These are phyloP conservation scores for Limtongozyma cylindracea DNA, from an alignment of 805 yeast genomes.

Conservation along the genomic window DNA sequence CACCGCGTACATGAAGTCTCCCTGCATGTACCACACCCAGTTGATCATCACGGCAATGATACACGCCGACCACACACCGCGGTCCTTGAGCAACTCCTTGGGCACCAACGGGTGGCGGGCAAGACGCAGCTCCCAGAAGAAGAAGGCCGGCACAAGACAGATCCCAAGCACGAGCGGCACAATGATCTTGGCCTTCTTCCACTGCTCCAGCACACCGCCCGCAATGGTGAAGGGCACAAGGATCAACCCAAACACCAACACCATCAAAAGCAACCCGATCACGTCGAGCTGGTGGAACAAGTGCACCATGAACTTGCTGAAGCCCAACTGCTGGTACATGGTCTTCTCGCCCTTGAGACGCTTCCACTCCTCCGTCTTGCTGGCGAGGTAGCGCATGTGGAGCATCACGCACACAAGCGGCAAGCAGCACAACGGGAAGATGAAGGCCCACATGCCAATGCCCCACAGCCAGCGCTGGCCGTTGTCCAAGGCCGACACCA, in stretches of 20 bases:
- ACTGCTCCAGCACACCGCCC: slow-evolving; percentile 21
- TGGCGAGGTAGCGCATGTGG: slow-evolving; percentile 30
- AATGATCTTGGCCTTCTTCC: slow-evolving; percentile 37
- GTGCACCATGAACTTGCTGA: slow-evolving; percentile 7
- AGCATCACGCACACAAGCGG: slow-evolving; percentile 27
- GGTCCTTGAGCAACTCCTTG: slow-evolving; percentile 26
- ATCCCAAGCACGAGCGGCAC: slow-evolving; percentile 51
- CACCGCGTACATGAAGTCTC: slow-evolving; percentile 43
- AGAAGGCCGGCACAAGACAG: slow-evolving; percentile 28
- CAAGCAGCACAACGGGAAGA: slow-evolving; percentile 38
- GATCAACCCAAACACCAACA: slow-evolving; percentile 33
- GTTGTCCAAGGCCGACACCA: slow-evolving; percentile 13
- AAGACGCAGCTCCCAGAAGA: slow-evolving; percentile 28
- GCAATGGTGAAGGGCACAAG: slow-evolving; percentile 57
- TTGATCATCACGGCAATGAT: slow-evolving; percentile 29
- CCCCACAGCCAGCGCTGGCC: slow-evolving; percentile 40
- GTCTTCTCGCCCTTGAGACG: slow-evolving; percentile 1
- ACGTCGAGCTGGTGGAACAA: slow-evolving; percentile 41
- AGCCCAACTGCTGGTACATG: background rate
- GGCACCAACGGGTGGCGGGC: slow-evolving; percentile 46
- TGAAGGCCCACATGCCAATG: slow-evolving; percentile 61
- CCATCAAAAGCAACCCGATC: slow-evolving; percentile 29
- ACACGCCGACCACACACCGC: slow-evolving; percentile 56
- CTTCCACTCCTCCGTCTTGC: slow-evolving; percentile 23
- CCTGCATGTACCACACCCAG: slow-evolving; percentile 43